phyloP scores from a whole-genome alignment of 176 grass and related monocot genomes.

The Juncus inflexus region DNA sequence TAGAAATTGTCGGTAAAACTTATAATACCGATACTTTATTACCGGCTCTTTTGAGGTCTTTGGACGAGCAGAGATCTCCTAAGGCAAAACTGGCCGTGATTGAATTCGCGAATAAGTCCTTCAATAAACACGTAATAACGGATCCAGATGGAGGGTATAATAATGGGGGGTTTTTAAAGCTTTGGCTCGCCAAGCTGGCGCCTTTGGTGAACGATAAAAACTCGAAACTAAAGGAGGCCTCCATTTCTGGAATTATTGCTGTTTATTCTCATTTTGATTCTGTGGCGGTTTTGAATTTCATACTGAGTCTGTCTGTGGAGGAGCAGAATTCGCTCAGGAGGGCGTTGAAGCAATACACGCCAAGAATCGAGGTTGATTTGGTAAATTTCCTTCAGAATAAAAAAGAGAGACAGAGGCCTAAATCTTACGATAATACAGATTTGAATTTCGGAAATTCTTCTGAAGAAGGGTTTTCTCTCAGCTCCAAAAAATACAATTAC shows the following conservation, averaged over 20 bases:
- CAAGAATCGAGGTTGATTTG: slow-evolving; percentile 97
- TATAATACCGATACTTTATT: slow-evolving; percentile 85
- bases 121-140: slow-evolving; percentile 61
- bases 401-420: slow-evolving; percentile 81
- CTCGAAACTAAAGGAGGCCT: slow-evolving; percentile 92
- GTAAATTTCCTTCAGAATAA: slow-evolving; percentile 98
- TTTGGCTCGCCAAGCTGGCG: slow-evolving; percentile 94
- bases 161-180: slow-evolving; percentile 94
- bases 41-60: slow-evolving; percentile 70
- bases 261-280: slow-evolving; percentile 98
- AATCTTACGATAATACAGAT: slow-evolving; percentile 87
- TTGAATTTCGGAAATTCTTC: slow-evolving; percentile 71
- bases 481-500: slow-evolving; percentile 75
- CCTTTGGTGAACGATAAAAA: slow-evolving; percentile 95
- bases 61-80: slow-evolving; percentile 87
- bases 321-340: slow-evolving; percentile 91
- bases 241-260: slow-evolving; percentile 88
- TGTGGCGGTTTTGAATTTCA: slow-evolving; percentile 93
- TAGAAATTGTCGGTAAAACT: slow-evolving; percentile 61
- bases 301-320: slow-evolving; percentile 86
- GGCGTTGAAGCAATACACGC: slow-evolving; percentile 93
- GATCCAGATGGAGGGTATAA: slow-evolving; percentile 71
- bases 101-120: slow-evolving; percentile 87
- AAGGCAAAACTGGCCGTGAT: slow-evolving; percentile 69
- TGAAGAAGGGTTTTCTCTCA: slow-evolving; percentile 69